Base-by-base conservation (phyloP, 2,329 filamentous ascomycete genomes). In the Colletotrichum sp. region DNA sequence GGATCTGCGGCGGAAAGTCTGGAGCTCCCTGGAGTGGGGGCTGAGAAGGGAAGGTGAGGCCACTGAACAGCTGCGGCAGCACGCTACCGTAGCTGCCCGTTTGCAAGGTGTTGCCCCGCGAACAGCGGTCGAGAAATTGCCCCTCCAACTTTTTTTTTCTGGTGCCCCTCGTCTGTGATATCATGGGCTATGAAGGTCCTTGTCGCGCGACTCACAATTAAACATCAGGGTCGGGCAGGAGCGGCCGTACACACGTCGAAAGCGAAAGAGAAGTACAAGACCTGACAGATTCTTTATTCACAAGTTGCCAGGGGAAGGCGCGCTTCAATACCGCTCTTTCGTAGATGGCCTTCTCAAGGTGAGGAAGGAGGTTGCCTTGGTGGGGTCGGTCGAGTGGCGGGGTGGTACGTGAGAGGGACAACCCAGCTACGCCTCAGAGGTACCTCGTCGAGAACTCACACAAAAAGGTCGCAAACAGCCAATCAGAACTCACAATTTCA, bases 41-140 rank as follows among this genome's bases (percentile, higher is more conserved):
- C 58, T 64, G 58, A 12, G 68, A 60, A 60, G 15, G 56, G 36
- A 18, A 48, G 27, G 62, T 67, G 62, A 75, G 73, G 62, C 62
- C 61, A 65, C 55, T 39, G 70, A 66, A 32, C 1, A 39, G 22
- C 18, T 39, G 61, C 61, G 61, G 52, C 34, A 30, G 61, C 30
- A 64, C 64, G 43, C 64, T 30, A 55, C 64, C 30, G 66, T 28
- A 28, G 16, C 61, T 61, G 70, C 55, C 69, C 74, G 70, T 73
- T 73, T 73, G 74, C 55, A 32, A 34, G 69, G 73, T 72, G 73
- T 70, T 70, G 71, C 71, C 71, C 71, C 67, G 71, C 58, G 67
- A 74, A 71, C 70, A 69, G 64, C 56, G 34, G 58, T 16, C 34
- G 30, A 39, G 27, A 25, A 27, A 72, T 25, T 75, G 34, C 72